Percentiles rank a stretch among this genome's conserved stretches.
phyloP scores from a whole-genome alignment of 1,284 basidiomycete genomes.

The Mrakiaceae sp. region DNA sequence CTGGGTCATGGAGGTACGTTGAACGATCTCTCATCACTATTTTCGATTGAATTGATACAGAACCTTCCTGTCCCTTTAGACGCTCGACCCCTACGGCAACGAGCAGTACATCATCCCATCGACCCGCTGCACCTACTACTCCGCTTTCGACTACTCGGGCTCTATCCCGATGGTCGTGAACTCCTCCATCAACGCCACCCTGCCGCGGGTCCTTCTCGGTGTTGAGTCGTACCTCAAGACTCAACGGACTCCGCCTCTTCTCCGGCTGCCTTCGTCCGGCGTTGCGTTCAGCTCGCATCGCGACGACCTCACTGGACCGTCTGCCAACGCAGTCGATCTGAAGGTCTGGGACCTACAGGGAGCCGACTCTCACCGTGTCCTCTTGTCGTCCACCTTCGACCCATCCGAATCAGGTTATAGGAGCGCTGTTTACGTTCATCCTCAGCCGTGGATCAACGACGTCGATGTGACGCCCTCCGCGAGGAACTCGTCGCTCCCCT shows the following conservation, averaged over 20 bases:
- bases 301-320: slow-evolving; percentile 25
- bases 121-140: slow-evolving; percentile 75
- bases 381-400: slow-evolving; percentile 6
- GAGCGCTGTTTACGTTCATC: neutral
- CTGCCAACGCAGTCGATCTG: neutral
- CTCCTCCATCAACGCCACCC: slow-evolving; percentile 67
- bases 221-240: slow-evolving; percentile 60
- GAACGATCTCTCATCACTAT: neutral
- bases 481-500: no score
- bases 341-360: slow-evolving; percentile 10
- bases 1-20: slow-evolving; percentile 50
- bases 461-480: no score
- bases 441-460: neutral
- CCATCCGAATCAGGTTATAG: slow-evolving; percentile 8
- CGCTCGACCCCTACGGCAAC: slow-evolving; percentile 88
- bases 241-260: slow-evolving; percentile 47
- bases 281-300: slow-evolving; percentile 38
- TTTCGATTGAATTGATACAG: neutral
- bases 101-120: slow-evolving; percentile 94
- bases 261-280: slow-evolving; percentile 52
- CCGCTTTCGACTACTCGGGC: slow-evolving; percentile 80
- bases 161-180: slow-evolving; percentile 78
- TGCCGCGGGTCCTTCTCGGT: slow-evolving; percentile 56
- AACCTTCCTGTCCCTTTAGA: slow-evolving; percentile 50
- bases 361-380: slow-evolving; percentile 9